phyloP scores from a whole-genome alignment of 108 stramenopile species.

The Discostella stelligeroides region DNA sequence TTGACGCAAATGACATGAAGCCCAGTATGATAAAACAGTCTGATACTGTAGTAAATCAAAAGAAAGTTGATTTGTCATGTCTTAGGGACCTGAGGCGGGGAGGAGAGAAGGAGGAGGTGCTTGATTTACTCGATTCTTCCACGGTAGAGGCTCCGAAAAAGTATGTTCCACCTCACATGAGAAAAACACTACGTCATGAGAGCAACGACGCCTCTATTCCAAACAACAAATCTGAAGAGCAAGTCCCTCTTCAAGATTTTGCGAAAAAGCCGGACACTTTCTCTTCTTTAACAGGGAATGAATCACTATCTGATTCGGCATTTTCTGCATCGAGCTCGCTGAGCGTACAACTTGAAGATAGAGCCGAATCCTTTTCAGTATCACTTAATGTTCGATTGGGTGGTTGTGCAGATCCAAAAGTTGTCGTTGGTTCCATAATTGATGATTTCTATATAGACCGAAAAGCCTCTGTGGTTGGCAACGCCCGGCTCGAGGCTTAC shows the following conservation, averaged over 20 bases:
- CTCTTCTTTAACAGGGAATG: conserved; percentile 10
- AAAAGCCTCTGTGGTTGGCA: conserved; percentile 55
- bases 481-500: conserved; percentile 36
- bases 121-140: neutral
- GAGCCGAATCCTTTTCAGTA: neutral
- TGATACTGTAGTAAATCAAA: neutral
- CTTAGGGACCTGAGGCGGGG: conserved; percentile 3
- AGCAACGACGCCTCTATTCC: neutral
- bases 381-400: conserved; percentile 50
- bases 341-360: conserved; percentile 35
- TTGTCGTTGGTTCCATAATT: conserved; percentile 63
- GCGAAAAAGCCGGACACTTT: neutral
- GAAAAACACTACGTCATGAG: conserved; percentile 30
- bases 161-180: conserved; percentile 60
- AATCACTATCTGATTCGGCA: conserved; percentile 28
- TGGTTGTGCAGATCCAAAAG: conserved; percentile 80
- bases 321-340: conserved; percentile 31
- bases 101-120: conserved; percentile 2
- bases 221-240: conserved; percentile 5
- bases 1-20: conserved; percentile 9
- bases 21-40: conserved; percentile 7
- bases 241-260: conserved; percentile 18
- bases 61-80: conserved; percentile 11
- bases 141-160: conserved; percentile 22
- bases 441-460: conserved; percentile 60